Base-by-base conservation (phyloP, 345 rosid species). In the Eucalyptus regnans region DNA sequence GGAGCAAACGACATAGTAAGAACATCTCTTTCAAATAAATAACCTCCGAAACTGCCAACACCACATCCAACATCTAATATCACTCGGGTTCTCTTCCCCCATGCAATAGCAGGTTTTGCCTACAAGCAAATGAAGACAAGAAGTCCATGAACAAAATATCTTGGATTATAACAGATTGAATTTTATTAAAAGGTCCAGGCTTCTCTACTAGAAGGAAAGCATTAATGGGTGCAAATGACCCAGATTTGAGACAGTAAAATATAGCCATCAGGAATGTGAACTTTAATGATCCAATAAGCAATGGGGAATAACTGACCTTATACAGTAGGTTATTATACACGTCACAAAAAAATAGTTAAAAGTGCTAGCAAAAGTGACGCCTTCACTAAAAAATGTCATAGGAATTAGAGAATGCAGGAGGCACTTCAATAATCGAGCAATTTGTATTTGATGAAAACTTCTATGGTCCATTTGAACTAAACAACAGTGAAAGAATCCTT, bases 31-130 rank as follows among this genome's bases (percentile, higher is more conserved):
- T 90, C 90, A 50, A 68, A 90, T 58, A 90, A 62, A 86, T 88
- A 90, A 49, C 91, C 91, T 76, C 91, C 91, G 8, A 90, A 90
- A 86, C 91, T 90, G n/a, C 89, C 91, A 33, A 90, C 91, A 58
- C 91, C 91, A 90, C 91, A 90, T 12, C 91, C 91, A 16, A 88
- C 91, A 90, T 90, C 91, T 22, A 90, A 87, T 46, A 90, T 86
- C 56, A 90, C 91, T 20, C 91, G 87, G 88, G 87, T 90, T 50
- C 71, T 62, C 81, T 88, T 90, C 22, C 91, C 91, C 91, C 91
- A 90, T 43, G 89, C 89, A 56, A 90, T 88, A 88, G 66, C 64
- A 71, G 91, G 88, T 44, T 85, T 49, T 43, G 80, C 86, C 91
- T 90, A 41, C 86, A 43, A 66, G 86, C 50, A 68, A 33, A 68